Conservation (phyloP, 2,329 filamentous ascomycete genomes). For the Colletotrichum brevisporum region DNA sequence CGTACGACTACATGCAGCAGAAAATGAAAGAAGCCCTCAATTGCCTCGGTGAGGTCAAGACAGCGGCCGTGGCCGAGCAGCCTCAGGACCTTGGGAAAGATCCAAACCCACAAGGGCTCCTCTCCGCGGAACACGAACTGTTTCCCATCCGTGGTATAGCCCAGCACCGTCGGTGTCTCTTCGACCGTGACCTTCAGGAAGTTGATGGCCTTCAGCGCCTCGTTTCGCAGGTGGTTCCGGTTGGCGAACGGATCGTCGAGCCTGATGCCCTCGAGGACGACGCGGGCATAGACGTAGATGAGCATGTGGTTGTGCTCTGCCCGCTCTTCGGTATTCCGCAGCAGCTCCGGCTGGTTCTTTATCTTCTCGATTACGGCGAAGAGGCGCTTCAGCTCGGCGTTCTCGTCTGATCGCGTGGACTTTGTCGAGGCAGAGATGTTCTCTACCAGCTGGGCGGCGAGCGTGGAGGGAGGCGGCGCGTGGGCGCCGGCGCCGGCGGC, state of each 20-base stretch:
- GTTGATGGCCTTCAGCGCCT: slow-evolving; percentile 80
- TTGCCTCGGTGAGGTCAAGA: slow-evolving; percentile 61
- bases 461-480: slow-evolving; percentile 80
- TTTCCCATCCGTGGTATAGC: slow-evolving; percentile 57
- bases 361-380: slow-evolving; percentile 69
- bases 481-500: slow-evolving; percentile 39
- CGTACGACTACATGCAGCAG: slow-evolving; percentile 61
- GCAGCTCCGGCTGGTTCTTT: slow-evolving; percentile 64
- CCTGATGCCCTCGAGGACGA: slow-evolving; percentile 79
- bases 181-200: slow-evolving; percentile 82
- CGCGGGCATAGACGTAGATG: slow-evolving; percentile 85
- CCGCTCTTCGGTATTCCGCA: slow-evolving; percentile 76
- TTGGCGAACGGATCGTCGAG: slow-evolving; percentile 79
- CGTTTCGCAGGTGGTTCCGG: slow-evolving; percentile 66
- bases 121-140: slow-evolving; percentile 66
- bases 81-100: slow-evolving; percentile 70
- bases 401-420: slow-evolving; percentile 74
- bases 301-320: slow-evolving; percentile 86
- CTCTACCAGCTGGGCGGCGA: slow-evolving; percentile 89
- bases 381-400: slow-evolving; percentile 81
- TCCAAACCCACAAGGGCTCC: slow-evolving; percentile 77
- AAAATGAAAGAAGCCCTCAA: slow-evolving; percentile 68
- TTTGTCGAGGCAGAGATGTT: slow-evolving; percentile 78
- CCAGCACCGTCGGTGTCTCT: slow-evolving; percentile 80
- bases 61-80: slow-evolving; percentile 69